Evolutionary conservation across 495 filamentous ascomycete genomes (phyloP), one percentile per base, ranked within the genome.

Genomic region (Cetradonia linearis): DNA sequence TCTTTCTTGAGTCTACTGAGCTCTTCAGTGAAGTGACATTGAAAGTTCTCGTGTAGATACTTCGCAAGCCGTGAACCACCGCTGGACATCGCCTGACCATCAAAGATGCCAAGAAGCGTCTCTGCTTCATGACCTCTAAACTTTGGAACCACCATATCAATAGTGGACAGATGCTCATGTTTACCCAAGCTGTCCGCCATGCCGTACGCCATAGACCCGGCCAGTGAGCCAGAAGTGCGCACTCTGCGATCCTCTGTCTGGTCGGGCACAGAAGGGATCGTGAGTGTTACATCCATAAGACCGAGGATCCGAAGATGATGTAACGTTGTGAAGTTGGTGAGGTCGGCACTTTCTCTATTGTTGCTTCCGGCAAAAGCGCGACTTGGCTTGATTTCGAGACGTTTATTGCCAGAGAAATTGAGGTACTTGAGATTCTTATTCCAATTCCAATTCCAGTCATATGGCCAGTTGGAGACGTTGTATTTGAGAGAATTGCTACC

Each of bases 401-500:
- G 84, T 71, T 96, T 94, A 76, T 99, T 99, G 28, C 94, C 93
- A 8, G 92, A 96, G 62, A 99, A 81, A 67, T 96, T 99, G 61
- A 99, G 84, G 67, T 94, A 97, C 62, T 90, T 88, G 59, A 99
- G 76, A 62, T 95, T 91, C 40, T 86, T 85, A 63, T 97, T 99
- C 80, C 91, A 89, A 70, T 96, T 97, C 93, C 93, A 99, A 67
- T 99, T 99, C 93, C 93, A 99, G 69, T 99, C 93, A 67, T 99
- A 99, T 1, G 94, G 93, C 81, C 94, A 95, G 68, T 99, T 99
- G 30, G 91, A 93, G 37, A 99, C 91, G 68, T 99, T 99, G 77
- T 99, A 99, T 70, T 96, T 99, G 49, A 99, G 78, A n/a, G 79
- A 80, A 66, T 99, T 99, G 76, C 88, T 96, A 56, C 91, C 91